These are phyloP conservation scores for Rubia tinctorum DNA, from an alignment of 305 asterid species.

Conservation along the genomic window DNA sequence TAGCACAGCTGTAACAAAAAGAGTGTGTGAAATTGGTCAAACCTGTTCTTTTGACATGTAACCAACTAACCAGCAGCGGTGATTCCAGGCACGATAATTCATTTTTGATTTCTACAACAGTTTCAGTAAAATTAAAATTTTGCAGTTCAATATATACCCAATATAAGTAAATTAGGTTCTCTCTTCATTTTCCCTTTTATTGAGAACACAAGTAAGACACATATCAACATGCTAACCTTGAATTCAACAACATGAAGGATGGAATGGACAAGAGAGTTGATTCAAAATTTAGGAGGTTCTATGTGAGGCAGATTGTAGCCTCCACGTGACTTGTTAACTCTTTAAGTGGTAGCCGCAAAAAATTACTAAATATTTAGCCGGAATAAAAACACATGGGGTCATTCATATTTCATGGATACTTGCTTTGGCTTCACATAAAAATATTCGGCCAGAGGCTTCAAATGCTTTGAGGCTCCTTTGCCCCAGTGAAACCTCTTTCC, in stretches of 20 bases:
- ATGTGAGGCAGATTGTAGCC: background rate
- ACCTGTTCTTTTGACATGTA: slow-evolving; percentile 78
- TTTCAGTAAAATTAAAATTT: slow-evolving; percentile 16
- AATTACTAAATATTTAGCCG: background rate
- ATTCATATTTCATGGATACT: background rate
- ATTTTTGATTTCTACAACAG: slow-evolving; percentile 73
- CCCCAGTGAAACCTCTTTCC: background rate
- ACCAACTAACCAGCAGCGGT: slow-evolving; percentile 90
- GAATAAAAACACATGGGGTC: background rate
- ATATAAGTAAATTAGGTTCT: background rate
- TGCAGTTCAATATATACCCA: background rate
- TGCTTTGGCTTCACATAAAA: background rate
- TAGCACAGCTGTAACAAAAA: slow-evolving; percentile 6
- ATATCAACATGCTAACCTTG: background rate
- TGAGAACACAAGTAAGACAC: background rate
- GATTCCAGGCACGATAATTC: slow-evolving; percentile 98
- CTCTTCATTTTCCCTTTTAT: background rate
- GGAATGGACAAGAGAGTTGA: background rate
- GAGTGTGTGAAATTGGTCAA: slow-evolving; percentile 17
- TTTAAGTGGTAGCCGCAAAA: background rate
- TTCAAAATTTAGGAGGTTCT: background rate
- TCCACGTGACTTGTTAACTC: background rate
- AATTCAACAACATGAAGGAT: background rate
- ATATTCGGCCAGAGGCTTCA: background rate
- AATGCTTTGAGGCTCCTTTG: slow-evolving; percentile 2